A percentile compares a stretch with the other conserved stretches of the same genome.
phyloP scores from a whole-genome alignment of 139 green algal genomes.

The Dunaliella primolecta region DNA sequence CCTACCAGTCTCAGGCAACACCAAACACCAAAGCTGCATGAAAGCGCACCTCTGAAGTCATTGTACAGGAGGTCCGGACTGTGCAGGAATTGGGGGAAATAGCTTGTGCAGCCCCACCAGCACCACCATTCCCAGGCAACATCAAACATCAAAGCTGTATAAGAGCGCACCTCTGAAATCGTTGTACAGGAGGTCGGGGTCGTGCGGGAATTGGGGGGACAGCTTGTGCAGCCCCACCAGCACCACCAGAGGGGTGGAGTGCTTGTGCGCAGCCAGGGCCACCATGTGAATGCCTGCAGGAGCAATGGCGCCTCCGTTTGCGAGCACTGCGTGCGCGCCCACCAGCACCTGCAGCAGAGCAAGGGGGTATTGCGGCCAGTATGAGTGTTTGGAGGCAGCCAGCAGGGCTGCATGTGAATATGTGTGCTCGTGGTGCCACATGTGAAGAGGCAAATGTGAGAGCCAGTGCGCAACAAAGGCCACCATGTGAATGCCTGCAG shows the following conservation, averaged over 20 bases:
- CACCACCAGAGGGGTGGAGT: conserved; percentile 93
- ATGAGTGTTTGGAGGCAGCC: too few relatives aligned
- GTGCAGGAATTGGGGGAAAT: conserved; percentile 86
- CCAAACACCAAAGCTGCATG: too few relatives aligned
- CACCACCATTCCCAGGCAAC: too few relatives aligned
- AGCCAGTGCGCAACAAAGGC: too few relatives aligned
- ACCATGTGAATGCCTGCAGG: conserved; percentile 73
- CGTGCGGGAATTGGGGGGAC: conserved; percentile 86
- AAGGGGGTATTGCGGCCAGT: background rate
- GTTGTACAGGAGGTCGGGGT: conserved; percentile 83
- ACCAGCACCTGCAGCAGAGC: conserved; percentile 76
- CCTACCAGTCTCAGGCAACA: too few relatives aligned
- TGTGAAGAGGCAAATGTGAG: too few relatives aligned
- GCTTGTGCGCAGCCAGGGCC: conserved; percentile 79
- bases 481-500: conserved; percentile 71
- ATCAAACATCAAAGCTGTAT: too few relatives aligned
- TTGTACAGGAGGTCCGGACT: conserved; percentile 84
- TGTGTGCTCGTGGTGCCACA: too few relatives aligned
- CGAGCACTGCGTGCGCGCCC: conserved; percentile 85
- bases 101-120: conserved; percentile 93
- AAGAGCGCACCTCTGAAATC: conserved; percentile 21
- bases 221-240: conserved; percentile 93
- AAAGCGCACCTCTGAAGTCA: conserved; percentile 24
- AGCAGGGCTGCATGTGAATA: too few relatives aligned
- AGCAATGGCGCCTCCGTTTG: conserved; percentile 90